Evolutionary conservation across 352 stramenopile species (phyloP), one percentile per base, ranked within the genome.

Genomic region (Phytophthora megakarya): DNA sequence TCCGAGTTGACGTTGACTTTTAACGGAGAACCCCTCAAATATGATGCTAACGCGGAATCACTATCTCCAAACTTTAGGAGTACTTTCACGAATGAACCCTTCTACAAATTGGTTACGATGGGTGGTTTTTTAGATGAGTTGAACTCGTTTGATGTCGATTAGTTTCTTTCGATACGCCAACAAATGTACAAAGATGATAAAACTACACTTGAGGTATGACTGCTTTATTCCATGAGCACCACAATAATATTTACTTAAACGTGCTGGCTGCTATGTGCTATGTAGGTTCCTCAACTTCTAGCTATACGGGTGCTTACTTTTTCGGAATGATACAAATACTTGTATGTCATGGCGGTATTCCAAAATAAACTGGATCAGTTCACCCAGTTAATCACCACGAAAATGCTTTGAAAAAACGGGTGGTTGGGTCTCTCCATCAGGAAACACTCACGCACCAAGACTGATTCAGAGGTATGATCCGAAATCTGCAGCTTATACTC

Each of bases 51-150:
- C 25, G 33, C 43, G 43, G 49, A 21, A 33, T 50, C 23, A 39
- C 9, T 16, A 37, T 61, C 10, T 15, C 51, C 45, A 1, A 37
- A 51, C 7, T 88, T 79, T 43, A 69, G 53, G n/a, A 86, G 69
- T 37, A 19, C 40, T 8, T 84, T 86, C 39, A 67, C 75, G 12
- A 57, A 78, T 37, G 76, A 87, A 45, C 46, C 87, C 2, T 86
- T 76, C 42, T 48, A 87, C 15, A 61, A 76, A 7, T 40, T 82
- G 5, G 80, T 75, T 19, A 60, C 81, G 28, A 84, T 90, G 75
- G 76, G 78, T 19, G 81, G 88, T n/a, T 86, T 88, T 50, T 26
- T 88, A 25, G 81, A 90, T 37, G 81, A 90, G 33, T 35, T 84
- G 15, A 78, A 78, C 1, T 57, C 70, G 7, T 90, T 88, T 56